Evolutionary conservation across 192 early-diverging fungal genomes (phyloP), one percentile per base, ranked within the genome.

Genomic region (Rhizophagus sp.): DNA sequence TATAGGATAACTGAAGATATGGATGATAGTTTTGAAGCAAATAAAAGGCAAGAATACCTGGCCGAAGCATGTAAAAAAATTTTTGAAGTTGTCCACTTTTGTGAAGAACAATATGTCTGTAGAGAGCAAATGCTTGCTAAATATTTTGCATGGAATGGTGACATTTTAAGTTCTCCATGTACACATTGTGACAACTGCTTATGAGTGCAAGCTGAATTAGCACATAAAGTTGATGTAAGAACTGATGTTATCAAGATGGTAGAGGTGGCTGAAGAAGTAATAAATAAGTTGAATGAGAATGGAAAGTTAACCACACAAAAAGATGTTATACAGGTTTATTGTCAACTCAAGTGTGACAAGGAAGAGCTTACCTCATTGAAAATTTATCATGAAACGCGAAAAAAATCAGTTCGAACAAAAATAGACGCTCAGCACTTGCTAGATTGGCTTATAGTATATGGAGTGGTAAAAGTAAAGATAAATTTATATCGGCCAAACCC

Each of bases 71-170:
- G 30, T 10, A 1, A 65, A 25, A 33, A 39, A 69, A 69, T 69
- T 41, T 69, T 69, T 19, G 67, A 69, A 69, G 67, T 69, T 69
- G 67, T 69, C 19, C 30, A 69, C 41, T 69, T 69, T 69, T 69
- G 67, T 39, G 12, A 69, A 15, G 67, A 69, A 33, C 27, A 69
- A 41, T 69, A 69, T 69, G n/a, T 33, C 12, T 69, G 36, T 69
- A 69, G 67, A 69, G 67, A 69, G 6, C 36, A 69, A 33, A 69
- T 34, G 34, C 34, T 34, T 34, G 4, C 34, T 34, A 34, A 34
- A 69, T 69, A 69, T 41, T 69, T 69, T 41, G 34, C 67, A 69
- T 69, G 19, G 19, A 69, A 69, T 69, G 67, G 67, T 69, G 19
- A 69, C 41, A 69, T n/a, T 69, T 34, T 69, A 33, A 69, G 19